These are phyloP conservation scores for Sodiomyces alkalinus DNA, from an alignment of 2,329 filamentous ascomycete species.

Conservation along the genomic window DNA sequence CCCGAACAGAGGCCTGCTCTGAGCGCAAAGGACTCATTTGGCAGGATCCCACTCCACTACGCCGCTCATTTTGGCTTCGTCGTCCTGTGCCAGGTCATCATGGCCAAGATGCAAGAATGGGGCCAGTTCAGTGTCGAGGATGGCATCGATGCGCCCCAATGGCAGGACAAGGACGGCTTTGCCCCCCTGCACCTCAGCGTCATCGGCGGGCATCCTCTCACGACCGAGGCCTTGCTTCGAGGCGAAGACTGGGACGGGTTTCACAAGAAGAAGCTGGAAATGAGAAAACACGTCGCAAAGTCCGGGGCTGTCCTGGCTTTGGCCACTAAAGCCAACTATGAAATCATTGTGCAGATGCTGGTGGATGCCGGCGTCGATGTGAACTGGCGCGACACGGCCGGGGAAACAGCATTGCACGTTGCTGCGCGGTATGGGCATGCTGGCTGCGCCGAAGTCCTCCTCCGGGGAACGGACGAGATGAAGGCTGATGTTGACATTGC, in stretches of 20 bases:
- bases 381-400: conserved; percentile 81
- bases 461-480: conserved; percentile 55
- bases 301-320: conserved; percentile 79
- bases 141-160: conserved; percentile 73
- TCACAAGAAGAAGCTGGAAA: conserved; percentile 44
- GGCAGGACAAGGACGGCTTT: conserved; percentile 88
- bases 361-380: conserved; percentile 84
- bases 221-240: conserved; percentile 65
- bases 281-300: conserved; percentile 57
- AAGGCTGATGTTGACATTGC: conserved; percentile 61
- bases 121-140: conserved; percentile 68
- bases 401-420: conserved; percentile 83
- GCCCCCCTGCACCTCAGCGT: conserved; percentile 86
- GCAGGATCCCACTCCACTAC: conserved; percentile 79
- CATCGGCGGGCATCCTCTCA: conserved; percentile 76
- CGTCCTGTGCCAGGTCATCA: conserved; percentile 74
- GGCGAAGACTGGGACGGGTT: conserved; percentile 63
- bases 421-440: conserved; percentile 79
- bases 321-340: conserved; percentile 77
- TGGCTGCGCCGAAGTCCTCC: conserved; percentile 61
- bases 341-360: conserved; percentile 69
- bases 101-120: conserved; percentile 82
- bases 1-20: conserved; percentile 54
- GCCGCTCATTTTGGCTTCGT: conserved; percentile 91
- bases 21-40: conserved; percentile 57